Conservation (phyloP, 768 basidiomycete genomes). For the Sarcomyxa edulis region DNA sequence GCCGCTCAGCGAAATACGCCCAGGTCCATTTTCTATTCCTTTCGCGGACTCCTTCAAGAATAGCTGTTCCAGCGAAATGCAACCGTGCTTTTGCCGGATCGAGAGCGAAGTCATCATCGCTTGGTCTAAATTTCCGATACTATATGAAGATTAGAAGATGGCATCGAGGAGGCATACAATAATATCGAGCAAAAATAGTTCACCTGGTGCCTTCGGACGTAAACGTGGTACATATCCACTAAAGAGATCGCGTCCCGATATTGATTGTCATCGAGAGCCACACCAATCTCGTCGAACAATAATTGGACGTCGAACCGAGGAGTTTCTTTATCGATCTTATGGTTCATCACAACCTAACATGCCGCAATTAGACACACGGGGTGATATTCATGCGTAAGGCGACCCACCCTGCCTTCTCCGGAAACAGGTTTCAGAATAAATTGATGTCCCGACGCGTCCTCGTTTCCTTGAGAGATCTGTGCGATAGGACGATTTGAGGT, state of each 20-base stretch:
- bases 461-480: slow-evolving; percentile 42
- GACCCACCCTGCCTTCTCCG: slow-evolving; percentile 81
- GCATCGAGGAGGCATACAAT: background rate
- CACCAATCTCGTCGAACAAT: slow-evolving; percentile 88
- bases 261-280: slow-evolving; percentile 88
- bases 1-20: slow-evolving; percentile 81
- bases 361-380: slow-evolving; percentile 3
- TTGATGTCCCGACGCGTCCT: slow-evolving; percentile 63
- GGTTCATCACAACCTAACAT: slow-evolving; percentile 75
- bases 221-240: slow-evolving; percentile 95
- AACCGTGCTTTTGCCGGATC: slow-evolving; percentile 68
- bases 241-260: slow-evolving; percentile 91
- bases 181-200: slow-evolving; percentile 9
- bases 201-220: slow-evolving; percentile 79
- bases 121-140: slow-evolving; percentile 82
- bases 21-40: slow-evolving; percentile 86
- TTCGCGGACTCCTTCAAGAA: slow-evolving; percentile 79
- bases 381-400: slow-evolving; percentile 5
- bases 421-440: slow-evolving; percentile 95
- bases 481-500: slow-evolving; percentile 1
- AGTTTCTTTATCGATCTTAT: slow-evolving; percentile 62
- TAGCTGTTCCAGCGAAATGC: slow-evolving; percentile 74
- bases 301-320: slow-evolving; percentile 87
- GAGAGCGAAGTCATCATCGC: slow-evolving; percentile 48
- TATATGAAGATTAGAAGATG: slow-evolving; percentile 22